These are phyloP conservation scores for Gossypium thurberi DNA, from an alignment of 345 rosid genomes.

Conservation along the genomic window DNA sequence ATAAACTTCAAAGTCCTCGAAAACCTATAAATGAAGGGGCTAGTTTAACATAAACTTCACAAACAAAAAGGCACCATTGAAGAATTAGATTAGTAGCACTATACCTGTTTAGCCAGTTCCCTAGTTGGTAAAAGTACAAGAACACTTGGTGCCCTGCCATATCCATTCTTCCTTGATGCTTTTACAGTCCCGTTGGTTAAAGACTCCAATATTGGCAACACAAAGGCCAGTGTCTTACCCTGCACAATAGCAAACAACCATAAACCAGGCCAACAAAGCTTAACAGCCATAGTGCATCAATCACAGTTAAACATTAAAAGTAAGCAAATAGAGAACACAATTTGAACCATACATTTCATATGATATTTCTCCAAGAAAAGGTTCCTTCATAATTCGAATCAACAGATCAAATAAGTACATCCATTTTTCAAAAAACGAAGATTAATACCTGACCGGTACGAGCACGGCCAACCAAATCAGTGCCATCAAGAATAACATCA, in stretches of 20 bases:
- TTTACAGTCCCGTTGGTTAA: slow-evolving; percentile 64
- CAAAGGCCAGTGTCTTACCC: slow-evolving; percentile 98
- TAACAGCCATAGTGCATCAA: background rate
- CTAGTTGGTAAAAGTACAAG: slow-evolving; percentile 91
- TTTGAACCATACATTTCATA: background rate
- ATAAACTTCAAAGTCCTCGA: slow-evolving; percentile 72
- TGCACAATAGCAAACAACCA: slow-evolving; percentile 9
- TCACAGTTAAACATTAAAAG: background rate
- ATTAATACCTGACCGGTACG: slow-evolving; percentile 85
- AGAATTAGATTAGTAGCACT: background rate
- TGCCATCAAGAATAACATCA: slow-evolving; percentile 60
- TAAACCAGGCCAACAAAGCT: background rate
- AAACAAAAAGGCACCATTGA: background rate
- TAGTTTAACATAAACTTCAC: background rate
- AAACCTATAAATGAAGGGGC: slow-evolving; percentile 34
- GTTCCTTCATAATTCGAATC: background rate
- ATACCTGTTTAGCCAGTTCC: slow-evolving; percentile 91
- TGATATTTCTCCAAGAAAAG: background rate
- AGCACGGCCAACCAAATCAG: slow-evolving; percentile 89
- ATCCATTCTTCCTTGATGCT: slow-evolving; percentile 54
- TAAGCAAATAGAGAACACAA: background rate
- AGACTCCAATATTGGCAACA: slow-evolving; percentile 89
- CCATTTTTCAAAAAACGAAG: background rate
- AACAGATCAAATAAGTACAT: background rate
- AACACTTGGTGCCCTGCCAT: slow-evolving; percentile 83